phyloP scores from a whole-genome alignment of 2,329 filamentous ascomycete species.

The Aspergillus spinulosporus region DNA sequence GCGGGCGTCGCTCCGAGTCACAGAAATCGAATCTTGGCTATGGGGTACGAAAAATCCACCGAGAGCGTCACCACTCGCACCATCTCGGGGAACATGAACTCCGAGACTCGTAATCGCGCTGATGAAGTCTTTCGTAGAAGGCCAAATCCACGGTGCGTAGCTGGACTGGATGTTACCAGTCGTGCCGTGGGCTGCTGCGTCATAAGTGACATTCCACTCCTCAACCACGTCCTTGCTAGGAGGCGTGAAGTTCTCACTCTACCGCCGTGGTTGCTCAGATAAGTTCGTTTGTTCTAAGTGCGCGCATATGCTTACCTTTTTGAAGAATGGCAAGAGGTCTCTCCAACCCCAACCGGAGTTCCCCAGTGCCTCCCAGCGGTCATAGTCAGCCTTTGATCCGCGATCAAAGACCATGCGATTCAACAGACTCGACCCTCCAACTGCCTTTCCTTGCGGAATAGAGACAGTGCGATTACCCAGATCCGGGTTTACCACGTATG shows the following conservation, averaged over 20 bases:
- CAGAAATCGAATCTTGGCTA: slow-evolving; percentile 7
- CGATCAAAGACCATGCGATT: slow-evolving; percentile 12
- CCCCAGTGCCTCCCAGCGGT: slow-evolving; percentile 7
- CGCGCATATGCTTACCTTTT: slow-evolving; percentile 2
- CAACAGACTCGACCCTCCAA: slow-evolving; percentile 10
- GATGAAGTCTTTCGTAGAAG: slow-evolving; percentile 8
- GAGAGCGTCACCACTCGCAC: slow-evolving; percentile 8
- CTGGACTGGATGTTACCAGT: slow-evolving; percentile 7
- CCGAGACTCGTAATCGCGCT: background rate
- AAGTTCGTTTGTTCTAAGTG: background rate
- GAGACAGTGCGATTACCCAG: background rate
- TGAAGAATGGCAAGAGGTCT: slow-evolving; percentile 3
- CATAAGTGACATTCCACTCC: slow-evolving; percentile 2
- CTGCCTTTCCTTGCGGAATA: slow-evolving; percentile 8
- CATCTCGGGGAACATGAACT: slow-evolving; percentile 3
- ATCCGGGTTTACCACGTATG: slow-evolving; percentile 5
- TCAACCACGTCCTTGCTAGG: background rate
- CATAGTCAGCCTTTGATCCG: slow-evolving; percentile 1
- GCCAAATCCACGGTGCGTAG: slow-evolving; percentile 11
- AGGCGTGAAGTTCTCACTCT: slow-evolving; percentile 13
- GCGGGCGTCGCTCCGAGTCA: slow-evolving; percentile 5
- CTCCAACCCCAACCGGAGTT: slow-evolving; percentile 11
- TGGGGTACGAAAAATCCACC: slow-evolving; percentile 8
- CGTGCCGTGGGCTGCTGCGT: slow-evolving; percentile 3
- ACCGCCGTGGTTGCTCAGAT: too few species aligned